Percentiles rank a stretch among this genome's conserved stretches.
Evolutionary conservation across 345 rosid species (phyloP).

Genomic region (Ceriops decandra): DNA sequence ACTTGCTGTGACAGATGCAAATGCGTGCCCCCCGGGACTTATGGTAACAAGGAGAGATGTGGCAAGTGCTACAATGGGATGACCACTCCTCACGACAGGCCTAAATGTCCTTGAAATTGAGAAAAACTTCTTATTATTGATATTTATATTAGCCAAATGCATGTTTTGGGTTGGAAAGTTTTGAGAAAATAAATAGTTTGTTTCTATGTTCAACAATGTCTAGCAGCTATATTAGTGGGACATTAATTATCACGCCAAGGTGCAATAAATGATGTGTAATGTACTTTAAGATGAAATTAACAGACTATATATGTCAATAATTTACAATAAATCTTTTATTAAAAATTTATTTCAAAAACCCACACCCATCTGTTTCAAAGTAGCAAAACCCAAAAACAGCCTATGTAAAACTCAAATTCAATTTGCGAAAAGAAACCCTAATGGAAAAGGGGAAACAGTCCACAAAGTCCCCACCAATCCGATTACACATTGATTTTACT

Average conservation of each 20-base stretch:
- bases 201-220: not conserved
- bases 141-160: too few relatives aligned
- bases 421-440: not conserved
- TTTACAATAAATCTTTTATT: not conserved
- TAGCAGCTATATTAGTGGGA: not conserved
- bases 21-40: constrained; percentile 22
- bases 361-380: too few relatives aligned
- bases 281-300: not conserved
- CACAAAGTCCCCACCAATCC: constrained; percentile 6
- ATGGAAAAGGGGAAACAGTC: not conserved
- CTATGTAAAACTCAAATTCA: too few relatives aligned
- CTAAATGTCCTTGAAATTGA: constrained; percentile 17
- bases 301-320: not conserved
- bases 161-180: not conserved
- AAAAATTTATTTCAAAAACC: too few relatives aligned
- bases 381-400: too few relatives aligned
- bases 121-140: too few relatives aligned
- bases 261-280: not conserved
- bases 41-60: constrained; percentile 17
- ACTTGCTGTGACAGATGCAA: constrained; percentile 24
- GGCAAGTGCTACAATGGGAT: constrained; percentile 21
- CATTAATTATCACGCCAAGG: too few relatives aligned
- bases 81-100: constrained; percentile 16
- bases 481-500: too few relatives aligned
- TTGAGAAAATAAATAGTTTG: not conserved